A percentile compares a stretch with the other conserved stretches of the same genome.
phyloP scores from a whole-genome alignment of 257 asterid genomes.

The Leonotis leonurus region DNA sequence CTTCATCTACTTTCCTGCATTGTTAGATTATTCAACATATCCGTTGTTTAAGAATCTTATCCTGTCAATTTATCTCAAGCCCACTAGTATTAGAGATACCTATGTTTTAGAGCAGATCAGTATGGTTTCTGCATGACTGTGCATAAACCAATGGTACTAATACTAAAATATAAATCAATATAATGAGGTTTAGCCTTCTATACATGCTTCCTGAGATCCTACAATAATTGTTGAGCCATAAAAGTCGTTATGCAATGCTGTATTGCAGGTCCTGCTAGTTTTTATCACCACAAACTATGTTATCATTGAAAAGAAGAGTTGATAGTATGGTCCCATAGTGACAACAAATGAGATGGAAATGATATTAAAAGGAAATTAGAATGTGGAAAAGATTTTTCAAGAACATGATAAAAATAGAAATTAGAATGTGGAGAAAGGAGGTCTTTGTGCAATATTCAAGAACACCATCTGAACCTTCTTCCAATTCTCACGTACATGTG shows the following conservation, averaged over 20 bases:
- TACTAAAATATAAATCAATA: not conserved
- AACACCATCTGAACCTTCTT: not conserved
- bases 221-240: not conserved
- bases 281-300: not conserved
- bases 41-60: slow-evolving; percentile 1
- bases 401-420: not conserved
- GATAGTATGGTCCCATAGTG: too few relatives aligned
- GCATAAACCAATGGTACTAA: not conserved
- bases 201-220: not conserved
- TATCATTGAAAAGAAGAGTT: not conserved
- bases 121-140: not conserved
- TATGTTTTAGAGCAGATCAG: not conserved
- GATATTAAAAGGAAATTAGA: not conserved
- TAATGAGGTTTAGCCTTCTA: not conserved
- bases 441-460: not conserved
- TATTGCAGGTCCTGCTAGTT: not conserved
- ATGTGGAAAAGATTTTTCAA: not conserved
- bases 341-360: not conserved
- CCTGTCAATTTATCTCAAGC: not conserved
- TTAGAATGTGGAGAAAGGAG: not conserved
- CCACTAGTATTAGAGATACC: not conserved
- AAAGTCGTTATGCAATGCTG: not conserved
- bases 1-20: slow-evolving; percentile 1
- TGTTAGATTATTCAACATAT: not conserved
- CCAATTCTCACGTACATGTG: not conserved